Conservation (phyloP, 1,284 basidiomycete genomes). For the Ustilago shanxiensis region DNA sequence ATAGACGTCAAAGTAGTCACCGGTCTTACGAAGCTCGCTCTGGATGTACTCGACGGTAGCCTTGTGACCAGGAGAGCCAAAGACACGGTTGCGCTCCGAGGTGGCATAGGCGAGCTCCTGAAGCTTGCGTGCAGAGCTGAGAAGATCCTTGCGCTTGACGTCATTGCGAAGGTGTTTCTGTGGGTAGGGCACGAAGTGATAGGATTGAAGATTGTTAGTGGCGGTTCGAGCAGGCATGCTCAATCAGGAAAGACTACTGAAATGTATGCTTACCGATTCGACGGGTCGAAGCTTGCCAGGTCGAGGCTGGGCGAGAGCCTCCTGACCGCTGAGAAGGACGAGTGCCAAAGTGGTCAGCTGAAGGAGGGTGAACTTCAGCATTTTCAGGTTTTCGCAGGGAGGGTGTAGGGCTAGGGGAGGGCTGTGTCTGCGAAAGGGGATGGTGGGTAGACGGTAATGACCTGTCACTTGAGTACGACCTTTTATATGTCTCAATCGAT, state of each 20-base stretch:
- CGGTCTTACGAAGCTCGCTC: slow-evolving; percentile 18
- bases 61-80: slow-evolving; percentile 43
- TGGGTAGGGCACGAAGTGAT: neutral
- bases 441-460: neutral
- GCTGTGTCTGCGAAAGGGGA: neutral
- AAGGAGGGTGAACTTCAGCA: slow-evolving; percentile 30
- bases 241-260: neutral
- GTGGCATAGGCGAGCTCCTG: slow-evolving; percentile 32
- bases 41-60: slow-evolving; percentile 37
- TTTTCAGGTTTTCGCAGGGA: too few relatives aligned
- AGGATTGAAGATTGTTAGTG: neutral
- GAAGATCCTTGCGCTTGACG: slow-evolving; percentile 37
- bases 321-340: slow-evolving; percentile 26
- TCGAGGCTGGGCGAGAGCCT: slow-evolving; percentile 20
- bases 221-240: neutral
- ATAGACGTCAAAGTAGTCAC: slow-evolving; percentile 42
- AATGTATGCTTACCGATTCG: slow-evolving; percentile 30
- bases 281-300: slow-evolving; percentile 29
- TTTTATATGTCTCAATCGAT: slow-evolving; percentile 4
- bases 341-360: slow-evolving; percentile 39
- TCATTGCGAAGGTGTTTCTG: slow-evolving; percentile 35
- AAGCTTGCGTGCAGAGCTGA: slow-evolving; percentile 18
- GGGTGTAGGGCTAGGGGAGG: neutral
- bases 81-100: slow-evolving; percentile 36
- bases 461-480: neutral